A percentile compares a stretch with the other conserved stretches of the same genome.
Evolutionary conservation across 1,284 basidiomycete species (phyloP).

Genomic region (Naganishia sp.): DNA sequence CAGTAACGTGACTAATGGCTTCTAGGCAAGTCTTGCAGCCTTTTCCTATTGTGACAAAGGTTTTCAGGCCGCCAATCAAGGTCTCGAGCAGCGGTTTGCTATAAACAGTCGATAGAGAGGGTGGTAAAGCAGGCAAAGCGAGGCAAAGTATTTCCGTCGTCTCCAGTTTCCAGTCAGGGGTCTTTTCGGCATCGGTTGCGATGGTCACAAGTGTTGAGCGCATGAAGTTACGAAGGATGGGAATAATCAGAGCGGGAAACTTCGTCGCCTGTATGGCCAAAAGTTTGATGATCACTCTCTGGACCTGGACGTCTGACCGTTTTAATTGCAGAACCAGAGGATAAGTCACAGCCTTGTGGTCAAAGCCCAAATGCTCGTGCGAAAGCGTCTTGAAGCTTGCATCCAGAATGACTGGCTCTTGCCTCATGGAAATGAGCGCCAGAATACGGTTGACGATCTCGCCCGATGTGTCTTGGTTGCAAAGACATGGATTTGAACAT

Average conservation of each 20-base stretch:
- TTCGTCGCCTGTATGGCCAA: conserved; percentile 28
- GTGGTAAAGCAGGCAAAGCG: conserved; percentile 24
- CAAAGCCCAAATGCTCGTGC: conserved; percentile 24
- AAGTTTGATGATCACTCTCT: conserved; percentile 26
- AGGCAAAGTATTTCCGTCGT: conserved; percentile 12
- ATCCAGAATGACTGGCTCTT: conserved; percentile 28
- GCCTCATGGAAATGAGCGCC: conserved; percentile 16
- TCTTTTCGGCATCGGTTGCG: conserved; percentile 10
- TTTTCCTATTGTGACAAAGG: conserved; percentile 2
- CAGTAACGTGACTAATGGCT: conserved; percentile 26
- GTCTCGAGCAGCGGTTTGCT: conserved; percentile 20
- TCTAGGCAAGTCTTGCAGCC: conserved; percentile 11
- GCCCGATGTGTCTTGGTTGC: conserved; percentile 11
- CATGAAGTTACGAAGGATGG: conserved; percentile 23
- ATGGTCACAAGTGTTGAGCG: conserved; percentile 17
- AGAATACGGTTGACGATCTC: conserved; percentile 29
- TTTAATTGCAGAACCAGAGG: conserved; percentile 29
- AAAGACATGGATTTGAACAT: conserved; percentile 2
- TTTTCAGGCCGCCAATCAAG: conserved; percentile 13
- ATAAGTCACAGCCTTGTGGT: conserved; percentile 25
- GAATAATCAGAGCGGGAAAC: conserved; percentile 31
- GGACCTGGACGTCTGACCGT: conserved; percentile 17
- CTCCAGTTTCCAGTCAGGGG: conserved; percentile 9
- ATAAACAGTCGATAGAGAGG: conserved; percentile 28
- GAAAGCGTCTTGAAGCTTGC: conserved; percentile 19